phyloP scores from a whole-genome alignment of 768 basidiomycete genomes.

The Lactifluus hygrophoroides region DNA sequence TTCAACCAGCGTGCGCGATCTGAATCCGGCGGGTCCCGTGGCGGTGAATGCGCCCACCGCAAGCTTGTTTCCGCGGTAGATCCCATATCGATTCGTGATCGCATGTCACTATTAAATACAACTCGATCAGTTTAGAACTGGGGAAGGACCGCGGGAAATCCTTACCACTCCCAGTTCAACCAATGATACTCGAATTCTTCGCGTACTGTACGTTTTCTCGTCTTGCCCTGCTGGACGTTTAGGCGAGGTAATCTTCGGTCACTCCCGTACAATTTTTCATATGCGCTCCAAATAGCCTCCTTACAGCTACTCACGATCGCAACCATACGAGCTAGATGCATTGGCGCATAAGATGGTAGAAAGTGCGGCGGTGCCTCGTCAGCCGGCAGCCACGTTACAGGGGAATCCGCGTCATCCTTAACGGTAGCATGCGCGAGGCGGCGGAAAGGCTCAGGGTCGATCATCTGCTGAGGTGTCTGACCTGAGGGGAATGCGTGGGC shows the following conservation, averaged over 20 bases:
- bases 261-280: conserved; percentile 38
- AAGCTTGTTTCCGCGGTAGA: conserved; percentile 38
- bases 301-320: conserved; percentile 54
- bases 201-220: conserved; percentile 30
- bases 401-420: conserved; percentile 6
- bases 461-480: neutral
- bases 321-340: conserved; percentile 59
- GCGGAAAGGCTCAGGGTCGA: conserved; percentile 18
- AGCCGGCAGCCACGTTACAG: conserved; percentile 1
- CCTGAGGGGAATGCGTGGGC: neutral
- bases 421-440: conserved; percentile 13
- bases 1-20: conserved; percentile 48
- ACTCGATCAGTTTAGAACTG: neutral
- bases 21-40: conserved; percentile 25
- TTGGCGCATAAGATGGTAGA: conserved; percentile 41
- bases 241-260: conserved; percentile 28
- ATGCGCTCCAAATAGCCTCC: conserved; percentile 61
- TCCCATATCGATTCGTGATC: conserved; percentile 58
- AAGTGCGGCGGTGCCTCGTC: conserved; percentile 23
- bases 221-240: conserved; percentile 14
- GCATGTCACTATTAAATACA: conserved; percentile 54
- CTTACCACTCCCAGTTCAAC: conserved; percentile 61
- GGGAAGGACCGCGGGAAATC: neutral
- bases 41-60: conserved; percentile 44
- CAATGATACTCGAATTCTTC: conserved; percentile 61